A percentile compares a stretch with the other conserved stretches of the same genome.
Conservation (phyloP, 352 stramenopile species). For the Pythium apleroticum region DNA sequence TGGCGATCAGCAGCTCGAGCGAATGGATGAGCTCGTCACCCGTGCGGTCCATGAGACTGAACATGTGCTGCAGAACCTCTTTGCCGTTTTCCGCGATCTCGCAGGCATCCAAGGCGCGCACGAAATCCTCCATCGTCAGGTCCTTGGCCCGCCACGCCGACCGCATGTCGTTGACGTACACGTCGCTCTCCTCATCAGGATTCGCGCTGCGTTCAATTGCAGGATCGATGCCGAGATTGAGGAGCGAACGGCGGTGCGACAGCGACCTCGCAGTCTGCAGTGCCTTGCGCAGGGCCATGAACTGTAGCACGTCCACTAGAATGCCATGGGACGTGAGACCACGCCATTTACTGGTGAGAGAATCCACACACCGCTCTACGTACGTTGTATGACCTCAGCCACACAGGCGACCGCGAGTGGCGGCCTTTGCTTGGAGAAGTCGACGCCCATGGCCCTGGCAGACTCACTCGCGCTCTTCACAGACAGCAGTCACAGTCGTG, state of each 20-base stretch:
- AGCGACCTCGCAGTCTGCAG: neutral
- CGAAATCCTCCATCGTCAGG: conserved; percentile 37
- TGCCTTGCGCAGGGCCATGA: conserved; percentile 6
- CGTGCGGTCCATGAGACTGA: conserved; percentile 60
- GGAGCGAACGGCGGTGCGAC: neutral
- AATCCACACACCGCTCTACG: neutral
- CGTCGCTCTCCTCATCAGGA: conserved; percentile 9
- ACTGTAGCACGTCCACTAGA: conserved; percentile 13
- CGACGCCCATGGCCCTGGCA: conserved; percentile 28
- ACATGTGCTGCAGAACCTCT: conserved; percentile 53
- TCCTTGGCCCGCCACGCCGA: conserved; percentile 36
- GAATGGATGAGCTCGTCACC: conserved; percentile 50
- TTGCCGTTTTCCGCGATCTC: conserved; percentile 46
- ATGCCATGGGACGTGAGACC: neutral
- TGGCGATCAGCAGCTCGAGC: conserved; percentile 45
- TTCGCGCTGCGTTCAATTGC: neutral
- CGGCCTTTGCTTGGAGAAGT: conserved; percentile 36
- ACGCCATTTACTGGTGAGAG: too few species aligned
- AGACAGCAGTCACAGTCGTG: neutral
- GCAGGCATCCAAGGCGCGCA: conserved; percentile 38
- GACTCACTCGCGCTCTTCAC: neutral
- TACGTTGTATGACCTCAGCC: conserved; percentile 58
- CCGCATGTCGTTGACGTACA: neutral
- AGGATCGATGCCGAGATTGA: neutral
- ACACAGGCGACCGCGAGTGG: conserved; percentile 48